Percentiles rank a stretch among this genome's conserved stretches.
These are phyloP conservation scores for Cucurbita argyrosperma DNA, from an alignment of 306 rosid genomes.

Conservation along the genomic window DNA sequence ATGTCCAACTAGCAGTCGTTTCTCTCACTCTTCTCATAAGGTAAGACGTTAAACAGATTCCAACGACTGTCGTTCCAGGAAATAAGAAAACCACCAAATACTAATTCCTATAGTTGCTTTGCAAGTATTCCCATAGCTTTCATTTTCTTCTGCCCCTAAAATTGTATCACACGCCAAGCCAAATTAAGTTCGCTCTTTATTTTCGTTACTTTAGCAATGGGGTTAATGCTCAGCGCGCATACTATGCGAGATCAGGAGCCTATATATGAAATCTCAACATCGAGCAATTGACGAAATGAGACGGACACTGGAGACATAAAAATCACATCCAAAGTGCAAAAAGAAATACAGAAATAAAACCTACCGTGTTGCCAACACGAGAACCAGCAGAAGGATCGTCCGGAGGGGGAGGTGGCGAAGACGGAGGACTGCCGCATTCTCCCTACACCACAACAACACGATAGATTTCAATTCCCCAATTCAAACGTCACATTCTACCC, in stretches of 20 bases:
- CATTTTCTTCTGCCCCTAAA: not conserved
- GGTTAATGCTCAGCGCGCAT: not conserved
- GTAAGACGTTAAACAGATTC: not conserved
- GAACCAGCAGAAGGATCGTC: constrained; percentile 22
- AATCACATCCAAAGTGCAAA: not conserved
- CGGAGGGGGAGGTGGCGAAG: constrained; percentile 29
- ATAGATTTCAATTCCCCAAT: not conserved
- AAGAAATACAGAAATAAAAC: not conserved
- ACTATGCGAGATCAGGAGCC: not conserved
- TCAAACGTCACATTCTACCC: not conserved
- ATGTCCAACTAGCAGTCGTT: not conserved
- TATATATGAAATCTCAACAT: not conserved
- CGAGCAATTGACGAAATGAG: not conserved
- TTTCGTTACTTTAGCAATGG: not conserved
- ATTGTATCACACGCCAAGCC: not conserved
- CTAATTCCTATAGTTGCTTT: not conserved
- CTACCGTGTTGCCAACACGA: constrained; percentile 50
- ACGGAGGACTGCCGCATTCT: constrained; percentile 34
- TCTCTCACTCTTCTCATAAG: not conserved
- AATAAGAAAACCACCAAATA: not conserved
- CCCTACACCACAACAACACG: constrained; percentile 33
- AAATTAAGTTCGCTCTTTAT: not conserved
- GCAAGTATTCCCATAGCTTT: not conserved
- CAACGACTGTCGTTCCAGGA: not conserved
- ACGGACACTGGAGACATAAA: not conserved